phyloP scores from a whole-genome alignment of 768 basidiomycete genomes.

The Suillus lakei region DNA sequence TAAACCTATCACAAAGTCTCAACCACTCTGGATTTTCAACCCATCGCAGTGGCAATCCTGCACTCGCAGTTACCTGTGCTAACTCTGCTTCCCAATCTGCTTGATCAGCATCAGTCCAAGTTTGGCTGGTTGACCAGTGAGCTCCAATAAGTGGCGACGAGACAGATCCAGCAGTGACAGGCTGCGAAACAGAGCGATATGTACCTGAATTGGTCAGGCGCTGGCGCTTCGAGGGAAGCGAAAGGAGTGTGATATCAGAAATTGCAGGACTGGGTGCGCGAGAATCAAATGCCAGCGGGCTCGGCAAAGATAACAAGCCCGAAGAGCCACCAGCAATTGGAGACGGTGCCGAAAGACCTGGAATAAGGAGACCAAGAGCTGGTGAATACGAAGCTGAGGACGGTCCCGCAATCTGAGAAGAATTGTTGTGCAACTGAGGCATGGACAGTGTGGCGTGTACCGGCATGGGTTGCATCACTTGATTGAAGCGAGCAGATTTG shows the following conservation, averaged over 20 bases:
- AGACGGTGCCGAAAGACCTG: not conserved
- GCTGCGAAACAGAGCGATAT: not conserved
- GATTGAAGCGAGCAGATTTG: not conserved
- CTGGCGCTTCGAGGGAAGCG: not conserved
- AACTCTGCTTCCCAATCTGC: conserved; percentile 15
- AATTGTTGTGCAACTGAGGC: not conserved
- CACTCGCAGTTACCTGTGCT: conserved; percentile 35
- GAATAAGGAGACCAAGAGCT: not conserved
- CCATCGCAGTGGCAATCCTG: conserved; percentile 40
- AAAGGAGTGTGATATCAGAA: not conserved
- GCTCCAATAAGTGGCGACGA: not conserved
- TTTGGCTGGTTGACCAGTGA: not conserved
- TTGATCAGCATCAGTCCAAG: conserved; percentile 7
- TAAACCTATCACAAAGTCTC: conserved; percentile 33
- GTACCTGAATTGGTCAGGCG: conserved; percentile 1
- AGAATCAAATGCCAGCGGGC: not conserved
- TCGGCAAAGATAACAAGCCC: not conserved
- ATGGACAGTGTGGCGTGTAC: not conserved
- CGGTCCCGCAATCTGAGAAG: not conserved
- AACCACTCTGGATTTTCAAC: conserved; percentile 42
- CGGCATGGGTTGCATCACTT: not conserved
- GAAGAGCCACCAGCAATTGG: not conserved
- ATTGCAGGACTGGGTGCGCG: conserved; percentile 1
- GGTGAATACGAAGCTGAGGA: not conserved
- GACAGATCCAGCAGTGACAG: not conserved